phyloP scores from a whole-genome alignment of 2,329 filamentous ascomycete species.

The Talaromyces sp. region DNA sequence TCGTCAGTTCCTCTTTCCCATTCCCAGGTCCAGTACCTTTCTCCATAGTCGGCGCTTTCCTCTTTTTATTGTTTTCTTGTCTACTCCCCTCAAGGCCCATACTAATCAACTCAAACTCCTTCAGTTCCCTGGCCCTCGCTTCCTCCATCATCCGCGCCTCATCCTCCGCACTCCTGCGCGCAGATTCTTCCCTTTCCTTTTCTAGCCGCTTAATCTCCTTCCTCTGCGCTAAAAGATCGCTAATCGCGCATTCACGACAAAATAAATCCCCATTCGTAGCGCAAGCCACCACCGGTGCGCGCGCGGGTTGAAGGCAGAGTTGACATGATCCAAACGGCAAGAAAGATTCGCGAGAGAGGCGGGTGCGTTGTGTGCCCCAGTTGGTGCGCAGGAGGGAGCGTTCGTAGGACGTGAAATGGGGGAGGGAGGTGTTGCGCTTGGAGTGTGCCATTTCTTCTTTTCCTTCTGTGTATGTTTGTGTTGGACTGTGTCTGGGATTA shows the following conservation, averaged over 20 bases:
- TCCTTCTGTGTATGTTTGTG: not conserved
- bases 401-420: constrained; percentile 93
- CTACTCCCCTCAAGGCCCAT: constrained; percentile 58
- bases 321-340: constrained; percentile 86
- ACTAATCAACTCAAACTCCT: constrained; percentile 82
- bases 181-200: constrained; percentile 61
- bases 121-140: constrained; percentile 66
- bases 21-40: constrained; percentile 17
- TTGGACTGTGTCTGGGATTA: not conserved
- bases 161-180: constrained; percentile 62
- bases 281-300: constrained; percentile 84
- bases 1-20: constrained; percentile 4
- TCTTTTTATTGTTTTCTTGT: constrained; percentile 22
- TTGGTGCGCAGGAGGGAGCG: constrained; percentile 74
- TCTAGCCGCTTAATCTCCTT: constrained; percentile 85
- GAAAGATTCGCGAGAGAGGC: constrained; percentile 85
- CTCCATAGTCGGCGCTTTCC: constrained; percentile 33
- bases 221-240: constrained; percentile 85
- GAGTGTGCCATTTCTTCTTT: constrained; percentile 43
- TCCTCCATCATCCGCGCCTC: constrained; percentile 65
- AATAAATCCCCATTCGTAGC: constrained; percentile 78
- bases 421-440: constrained; percentile 87
- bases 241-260: constrained; percentile 89
- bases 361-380: constrained; percentile 81
- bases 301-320: constrained; percentile 78